A percentile compares a stretch with the other conserved stretches of the same genome.
These are phyloP conservation scores for Fusarium proliferatum DNA, from an alignment of 2,329 filamentous ascomycete genomes.

Conservation along the genomic window DNA sequence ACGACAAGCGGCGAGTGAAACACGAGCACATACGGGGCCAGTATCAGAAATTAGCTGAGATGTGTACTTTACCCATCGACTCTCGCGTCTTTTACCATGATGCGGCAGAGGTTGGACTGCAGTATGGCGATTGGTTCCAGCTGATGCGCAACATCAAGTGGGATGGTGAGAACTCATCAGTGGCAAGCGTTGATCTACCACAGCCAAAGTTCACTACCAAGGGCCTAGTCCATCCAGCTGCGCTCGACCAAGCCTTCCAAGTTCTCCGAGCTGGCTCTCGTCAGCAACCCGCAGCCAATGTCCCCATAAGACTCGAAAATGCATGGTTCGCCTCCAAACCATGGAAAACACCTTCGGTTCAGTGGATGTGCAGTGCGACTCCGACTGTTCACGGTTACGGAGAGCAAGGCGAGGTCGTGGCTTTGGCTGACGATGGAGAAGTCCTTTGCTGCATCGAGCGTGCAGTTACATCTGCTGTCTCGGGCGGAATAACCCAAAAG, in stretches of 20 bases:
- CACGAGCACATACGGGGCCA: not conserved
- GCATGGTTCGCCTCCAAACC: not conserved
- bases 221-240: not conserved
- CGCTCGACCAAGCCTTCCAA: constrained; percentile 3
- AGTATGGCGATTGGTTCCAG: constrained; percentile 5
- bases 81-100: not conserved
- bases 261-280: not conserved
- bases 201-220: not conserved
- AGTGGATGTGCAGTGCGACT: not conserved
- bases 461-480: not conserved
- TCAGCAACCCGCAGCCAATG: not conserved
- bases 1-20: accelerated
- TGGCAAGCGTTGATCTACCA: not conserved
- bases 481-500: not conserved
- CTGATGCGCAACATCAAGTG: not conserved
- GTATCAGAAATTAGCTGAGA: not conserved
- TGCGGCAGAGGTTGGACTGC: not conserved
- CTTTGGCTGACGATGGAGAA: not conserved
- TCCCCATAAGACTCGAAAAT: not conserved
- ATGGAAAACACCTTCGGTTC: not conserved
- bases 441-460: not conserved
- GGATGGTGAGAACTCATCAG: not conserved
- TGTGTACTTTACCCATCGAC: not conserved
- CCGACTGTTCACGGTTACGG: not conserved
- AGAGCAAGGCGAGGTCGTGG: not conserved